These are phyloP conservation scores for Gymnopus androsaceus DNA, from an alignment of 1,284 basidiomycete species.

Conservation along the genomic window DNA sequence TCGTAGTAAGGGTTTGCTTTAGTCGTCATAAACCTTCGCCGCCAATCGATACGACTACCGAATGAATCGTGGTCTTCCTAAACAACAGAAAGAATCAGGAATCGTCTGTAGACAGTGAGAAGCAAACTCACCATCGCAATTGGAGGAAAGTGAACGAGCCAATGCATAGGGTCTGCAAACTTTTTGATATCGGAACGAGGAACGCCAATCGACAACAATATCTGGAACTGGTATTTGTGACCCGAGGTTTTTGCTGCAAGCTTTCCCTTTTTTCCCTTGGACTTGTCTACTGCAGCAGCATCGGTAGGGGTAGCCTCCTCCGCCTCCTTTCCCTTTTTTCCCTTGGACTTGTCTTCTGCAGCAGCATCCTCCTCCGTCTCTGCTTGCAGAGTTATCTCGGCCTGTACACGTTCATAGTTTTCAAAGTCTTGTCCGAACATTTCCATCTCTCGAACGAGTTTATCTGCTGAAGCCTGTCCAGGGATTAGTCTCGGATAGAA, in stretches of 20 bases:
- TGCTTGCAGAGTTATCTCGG: conserved; percentile 40
- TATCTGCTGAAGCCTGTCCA: conserved; percentile 87
- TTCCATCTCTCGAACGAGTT: conserved; percentile 96
- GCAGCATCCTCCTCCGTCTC: conserved; percentile 50
- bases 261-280: conserved; percentile 97
- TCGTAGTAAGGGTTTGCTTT: conserved; percentile 98
- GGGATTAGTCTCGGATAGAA: background rate
- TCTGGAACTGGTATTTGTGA: conserved; percentile 97
- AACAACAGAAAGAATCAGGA: background rate
- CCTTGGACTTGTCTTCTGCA: conserved; percentile 71
- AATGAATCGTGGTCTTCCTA: conserved; percentile 84
- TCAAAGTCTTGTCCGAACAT: conserved; percentile 93
- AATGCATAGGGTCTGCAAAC: conserved; percentile 92
- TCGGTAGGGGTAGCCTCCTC: conserved; percentile 50
- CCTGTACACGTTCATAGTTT: conserved; percentile 55
- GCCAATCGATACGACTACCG: conserved; percentile 97
- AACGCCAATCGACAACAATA: conserved; percentile 93
- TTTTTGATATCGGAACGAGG: conserved; percentile 90
- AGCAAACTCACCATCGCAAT: conserved; percentile 75
- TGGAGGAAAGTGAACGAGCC: conserved; percentile 95
- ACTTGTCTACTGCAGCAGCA: conserved; percentile 50
- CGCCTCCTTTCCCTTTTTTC: conserved; percentile 91
- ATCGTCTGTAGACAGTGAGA: background rate
- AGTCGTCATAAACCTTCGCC: conserved; percentile 93
- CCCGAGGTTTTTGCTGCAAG: conserved; percentile 92